Evolutionary conservation across 352 stramenopile species (phyloP).

Genomic region (Phytophthora cactorum): DNA sequence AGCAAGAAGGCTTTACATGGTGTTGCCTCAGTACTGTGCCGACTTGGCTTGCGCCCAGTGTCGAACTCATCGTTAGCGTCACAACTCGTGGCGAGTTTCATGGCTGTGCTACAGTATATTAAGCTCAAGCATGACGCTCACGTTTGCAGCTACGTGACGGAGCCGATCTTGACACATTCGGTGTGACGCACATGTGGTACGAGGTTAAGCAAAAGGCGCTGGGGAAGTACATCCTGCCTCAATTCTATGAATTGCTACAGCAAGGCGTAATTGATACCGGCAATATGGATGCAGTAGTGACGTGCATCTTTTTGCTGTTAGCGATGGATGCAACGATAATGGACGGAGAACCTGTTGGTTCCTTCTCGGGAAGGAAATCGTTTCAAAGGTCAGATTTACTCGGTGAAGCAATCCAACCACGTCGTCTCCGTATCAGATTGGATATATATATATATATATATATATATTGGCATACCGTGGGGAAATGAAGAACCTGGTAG

Average conservation of each 20-base stretch:
- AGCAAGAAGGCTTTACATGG: conserved; percentile 11
- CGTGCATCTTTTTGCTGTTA: conserved; percentile 1
- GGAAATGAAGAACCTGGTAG: too few relatives aligned
- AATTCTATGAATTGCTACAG: neutral
- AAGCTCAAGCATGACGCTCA: conserved; percentile 15
- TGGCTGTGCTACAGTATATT: conserved; percentile 26
- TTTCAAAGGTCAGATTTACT: too few relatives aligned
- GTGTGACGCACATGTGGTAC: conserved; percentile 33
- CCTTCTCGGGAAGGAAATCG: too few relatives aligned
- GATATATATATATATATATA: too few relatives aligned
- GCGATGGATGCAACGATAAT: conserved; percentile 2
- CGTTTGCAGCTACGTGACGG: conserved; percentile 30
- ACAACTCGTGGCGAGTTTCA: conserved; percentile 27
- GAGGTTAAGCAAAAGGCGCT: neutral
- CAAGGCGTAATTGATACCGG: neutral
- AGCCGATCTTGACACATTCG: conserved; percentile 40
- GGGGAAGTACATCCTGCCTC: neutral
- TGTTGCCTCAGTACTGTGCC: conserved; percentile 30
- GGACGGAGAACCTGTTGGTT: neutral
- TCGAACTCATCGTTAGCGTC: conserved; percentile 20
- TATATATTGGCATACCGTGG: too few relatives aligned
- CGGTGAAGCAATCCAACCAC: too few relatives aligned
- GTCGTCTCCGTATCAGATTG: too few relatives aligned
- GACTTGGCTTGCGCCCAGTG: conserved; percentile 24
- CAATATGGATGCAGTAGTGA: neutral